Evolutionary conservation across 768 basidiomycete species (phyloP), one percentile per base, ranked within the genome.

Genomic region (Trametes villosa): DNA sequence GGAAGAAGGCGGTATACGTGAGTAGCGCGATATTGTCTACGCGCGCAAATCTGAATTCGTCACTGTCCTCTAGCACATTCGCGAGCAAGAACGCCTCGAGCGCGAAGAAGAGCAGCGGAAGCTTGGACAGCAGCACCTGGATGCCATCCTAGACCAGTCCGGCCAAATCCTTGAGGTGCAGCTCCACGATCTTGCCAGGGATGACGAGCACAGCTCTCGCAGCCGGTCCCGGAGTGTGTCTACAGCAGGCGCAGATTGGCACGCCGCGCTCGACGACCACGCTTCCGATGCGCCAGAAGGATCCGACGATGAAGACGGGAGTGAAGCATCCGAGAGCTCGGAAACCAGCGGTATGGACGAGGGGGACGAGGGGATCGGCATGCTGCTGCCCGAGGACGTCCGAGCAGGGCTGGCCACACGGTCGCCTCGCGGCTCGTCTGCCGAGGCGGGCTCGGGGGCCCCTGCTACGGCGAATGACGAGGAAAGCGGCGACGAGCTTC

Each of bases 61-160:
- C 22, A 17, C 18, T 24, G n/a, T 20, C 7, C 45, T 53, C 18
- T 62, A 92, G 91, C 85, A 92, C 74, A 82, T 94, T 18, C 85
- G 90, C 4, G 87, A 91, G 59, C 83, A 87, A 66, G 81, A 86
- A 62, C 78, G 88, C 34, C 76, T 83, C 41, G 80, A 78, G 52
- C 76, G 79, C 13, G 90, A 91, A 69, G 88, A 80, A 18, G 94
- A 97, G 73, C 91, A 95, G 72, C 81, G 86, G 63, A 81, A 85
- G 31, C 80, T 87, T 6, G 93, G 95, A 0, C 89, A 89, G 61
- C 86, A 88, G 63, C 95, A 97, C 74, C 81, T 98, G 22, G 91
- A 96, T 71, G 92, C 89, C 4, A 92, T 98, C 63, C 78, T 98
- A 46, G 86, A 94, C 73, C 90, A 96, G 68, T 96, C 93, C 34